Conservation (phyloP, 2,329 filamentous ascomycete genomes). For the Trichocomaceae sp. region DNA sequence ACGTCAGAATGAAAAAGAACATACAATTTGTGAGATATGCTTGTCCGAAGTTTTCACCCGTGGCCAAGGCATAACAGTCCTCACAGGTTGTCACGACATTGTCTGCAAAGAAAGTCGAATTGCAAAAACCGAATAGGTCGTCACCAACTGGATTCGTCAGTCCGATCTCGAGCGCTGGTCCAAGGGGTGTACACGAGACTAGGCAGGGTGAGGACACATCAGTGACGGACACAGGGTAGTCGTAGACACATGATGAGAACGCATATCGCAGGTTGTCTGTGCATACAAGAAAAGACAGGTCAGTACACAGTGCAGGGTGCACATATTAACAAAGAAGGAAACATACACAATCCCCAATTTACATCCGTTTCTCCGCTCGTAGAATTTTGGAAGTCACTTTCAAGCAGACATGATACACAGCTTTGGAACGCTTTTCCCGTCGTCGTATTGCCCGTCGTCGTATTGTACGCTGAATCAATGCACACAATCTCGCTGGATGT, state of each 20-base stretch:
- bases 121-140: conserved; percentile 35
- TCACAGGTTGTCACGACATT: conserved; percentile 37
- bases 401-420: conserved; percentile 38
- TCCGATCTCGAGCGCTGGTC: conserved; percentile 26
- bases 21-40: conserved; percentile 40
- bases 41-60: conserved; percentile 26
- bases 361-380: conserved; percentile 37
- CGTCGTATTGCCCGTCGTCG: too few species aligned
- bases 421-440: conserved; percentile 33
- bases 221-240: conserved; percentile 28
- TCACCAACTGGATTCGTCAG: conserved; percentile 23
- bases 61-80: conserved; percentile 39
- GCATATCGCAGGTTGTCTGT: conserved; percentile 43
- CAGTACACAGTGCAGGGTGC: background rate
- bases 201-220: conserved; percentile 41
- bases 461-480: conserved; percentile 31
- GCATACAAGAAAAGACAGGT: conserved; percentile 11
- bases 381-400: conserved; percentile 32
- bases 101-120: conserved; percentile 33
- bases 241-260: conserved; percentile 40
- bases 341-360: conserved; percentile 42
- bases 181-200: conserved; percentile 35
- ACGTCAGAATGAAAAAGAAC: conserved; percentile 13
- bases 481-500: conserved; percentile 39
- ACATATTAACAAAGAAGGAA: background rate